These are phyloP conservation scores for Inga oerstediana DNA, from an alignment of 306 rosid species.

Conservation along the genomic window DNA sequence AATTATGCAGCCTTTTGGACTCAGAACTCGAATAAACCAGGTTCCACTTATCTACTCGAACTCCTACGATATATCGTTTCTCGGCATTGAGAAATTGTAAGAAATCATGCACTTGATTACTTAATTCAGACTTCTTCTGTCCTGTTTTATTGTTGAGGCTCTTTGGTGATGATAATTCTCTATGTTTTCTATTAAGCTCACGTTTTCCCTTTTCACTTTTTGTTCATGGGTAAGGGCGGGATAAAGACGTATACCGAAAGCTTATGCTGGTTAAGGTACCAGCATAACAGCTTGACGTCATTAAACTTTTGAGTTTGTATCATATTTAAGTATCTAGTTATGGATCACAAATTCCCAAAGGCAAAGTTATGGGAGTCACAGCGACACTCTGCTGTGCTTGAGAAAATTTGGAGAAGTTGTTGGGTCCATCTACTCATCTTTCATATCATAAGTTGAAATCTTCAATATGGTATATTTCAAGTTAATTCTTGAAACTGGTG, in stretches of 20 bases:
- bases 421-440: background rate
- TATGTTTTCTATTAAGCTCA: background rate
- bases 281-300: background rate
- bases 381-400: background rate
- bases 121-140: background rate
- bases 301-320: background rate
- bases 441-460: background rate
- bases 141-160: background rate
- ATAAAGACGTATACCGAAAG: background rate
- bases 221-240: background rate
- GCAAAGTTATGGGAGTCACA: background rate
- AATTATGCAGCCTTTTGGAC: background rate
- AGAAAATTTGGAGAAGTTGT: background rate
- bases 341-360: background rate
- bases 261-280: background rate
- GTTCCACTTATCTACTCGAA: slow-evolving; percentile 85
- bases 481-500: background rate
- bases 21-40: slow-evolving; percentile 45
- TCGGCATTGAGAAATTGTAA: slow-evolving; percentile 90
- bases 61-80: slow-evolving; percentile 73
- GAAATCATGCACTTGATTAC: slow-evolving; percentile 28
- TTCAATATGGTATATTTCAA: background rate
- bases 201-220: background rate
- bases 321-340: background rate
- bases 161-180: background rate